A percentile compares a stretch with the other conserved stretches of the same genome.
phyloP scores from a whole-genome alignment of 1,139 yeast species.

The Yamadazyma sp. region DNA sequence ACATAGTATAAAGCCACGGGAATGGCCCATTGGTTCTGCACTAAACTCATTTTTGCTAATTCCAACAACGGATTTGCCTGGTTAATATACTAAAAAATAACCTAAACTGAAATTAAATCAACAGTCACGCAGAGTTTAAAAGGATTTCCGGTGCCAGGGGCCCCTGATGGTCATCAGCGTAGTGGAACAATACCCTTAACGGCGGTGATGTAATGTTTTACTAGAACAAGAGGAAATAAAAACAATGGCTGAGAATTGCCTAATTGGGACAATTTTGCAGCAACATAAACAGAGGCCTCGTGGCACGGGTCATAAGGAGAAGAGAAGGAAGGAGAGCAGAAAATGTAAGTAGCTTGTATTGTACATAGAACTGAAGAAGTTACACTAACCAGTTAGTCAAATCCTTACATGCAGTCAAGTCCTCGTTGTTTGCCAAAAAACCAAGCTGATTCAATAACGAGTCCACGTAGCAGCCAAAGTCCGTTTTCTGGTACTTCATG shows the following conservation, averaged over 20 bases:
- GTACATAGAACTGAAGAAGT: background rate
- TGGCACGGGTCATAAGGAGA: no score
- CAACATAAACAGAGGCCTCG: conserved; percentile 1
- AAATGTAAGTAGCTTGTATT: no score
- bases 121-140: no score
- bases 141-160: conserved; percentile 1
- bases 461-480: conserved; percentile 9
- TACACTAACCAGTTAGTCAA: conserved; percentile 18
- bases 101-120: background rate
- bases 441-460: conserved; percentile 9
- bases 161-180: conserved; percentile 3
- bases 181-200: conserved; percentile 1
- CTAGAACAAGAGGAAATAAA: conserved; percentile 2
- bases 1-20: conserved; percentile 7
- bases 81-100: background rate
- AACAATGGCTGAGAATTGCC: conserved; percentile 3
- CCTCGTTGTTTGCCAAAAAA: conserved; percentile 6
- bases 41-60: conserved; percentile 8
- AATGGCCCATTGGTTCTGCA: conserved; percentile 1
- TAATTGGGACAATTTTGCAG: no score
- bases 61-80: background rate
- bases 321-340: no score
- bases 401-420: conserved; percentile 15
- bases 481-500: background rate
- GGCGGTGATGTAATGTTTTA: background rate